Conservation (phyloP, 2,329 filamentous ascomycete species). For the Cordyceps cicadae region DNA sequence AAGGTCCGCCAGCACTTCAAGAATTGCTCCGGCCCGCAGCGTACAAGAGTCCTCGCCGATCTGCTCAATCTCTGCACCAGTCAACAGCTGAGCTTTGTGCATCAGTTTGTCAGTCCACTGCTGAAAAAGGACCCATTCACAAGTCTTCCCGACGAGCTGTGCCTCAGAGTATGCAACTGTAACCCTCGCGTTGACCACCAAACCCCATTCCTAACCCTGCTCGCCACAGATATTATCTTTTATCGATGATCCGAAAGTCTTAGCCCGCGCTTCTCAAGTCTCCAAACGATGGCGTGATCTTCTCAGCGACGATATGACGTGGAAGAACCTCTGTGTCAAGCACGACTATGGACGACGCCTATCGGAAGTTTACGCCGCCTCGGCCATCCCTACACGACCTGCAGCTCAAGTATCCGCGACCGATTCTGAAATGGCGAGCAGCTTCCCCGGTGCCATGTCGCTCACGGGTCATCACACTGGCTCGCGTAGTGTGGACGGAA, state of each 20-base stretch:
- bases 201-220: background rate
- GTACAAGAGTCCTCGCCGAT: constrained; percentile 75
- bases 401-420: constrained; percentile 23
- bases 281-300: constrained; percentile 90
- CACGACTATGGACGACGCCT: constrained; percentile 69
- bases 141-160: constrained; percentile 85
- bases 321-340: constrained; percentile 95
- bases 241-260: constrained; percentile 90
- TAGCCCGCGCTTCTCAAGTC: constrained; percentile 92
- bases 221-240: constrained; percentile 73
- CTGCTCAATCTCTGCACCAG: constrained; percentile 91
- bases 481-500: constrained; percentile 50
- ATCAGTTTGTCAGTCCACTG: constrained; percentile 87
- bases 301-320: constrained; percentile 92
- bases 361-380: constrained; percentile 39
- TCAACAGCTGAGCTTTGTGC: constrained; percentile 89
- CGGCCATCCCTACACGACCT: constrained; percentile 22
- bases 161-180: constrained; percentile 61
- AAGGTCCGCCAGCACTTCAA: constrained; percentile 75
- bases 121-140: constrained; percentile 96
- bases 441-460: constrained; percentile 38
- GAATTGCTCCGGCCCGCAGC: constrained; percentile 64
- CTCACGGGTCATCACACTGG: constrained; percentile 27
- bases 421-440: constrained; percentile 32
- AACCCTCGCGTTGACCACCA: background rate